Percentiles rank a stretch among this genome's conserved stretches.
These are phyloP conservation scores for Marsdenia floribunda DNA, from an alignment of 257 asterid genomes.

Conservation along the genomic window DNA sequence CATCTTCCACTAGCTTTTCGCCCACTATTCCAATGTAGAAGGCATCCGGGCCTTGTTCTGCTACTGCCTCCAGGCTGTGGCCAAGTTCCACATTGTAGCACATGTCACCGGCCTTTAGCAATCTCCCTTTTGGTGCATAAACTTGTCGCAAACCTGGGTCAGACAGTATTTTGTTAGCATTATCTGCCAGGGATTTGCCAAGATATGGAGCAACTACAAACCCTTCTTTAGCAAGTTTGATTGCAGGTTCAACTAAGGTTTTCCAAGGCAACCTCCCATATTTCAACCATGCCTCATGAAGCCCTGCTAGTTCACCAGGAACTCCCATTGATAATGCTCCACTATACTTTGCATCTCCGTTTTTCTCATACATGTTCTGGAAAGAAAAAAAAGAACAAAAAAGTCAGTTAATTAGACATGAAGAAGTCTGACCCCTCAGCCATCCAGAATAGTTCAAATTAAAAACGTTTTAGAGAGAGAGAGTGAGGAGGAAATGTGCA, in stretches of 20 bases:
- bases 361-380: conserved; percentile 73
- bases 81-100: conserved; percentile 84
- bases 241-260: conserved; percentile 59
- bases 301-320: conserved; percentile 95
- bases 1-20: conserved; percentile 54
- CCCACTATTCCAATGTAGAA: conserved; percentile 75
- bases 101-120: conserved; percentile 58
- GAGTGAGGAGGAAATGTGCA: not conserved
- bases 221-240: conserved; percentile 78
- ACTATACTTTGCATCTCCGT: conserved; percentile 33
- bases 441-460: no score
- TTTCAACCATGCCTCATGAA: conserved; percentile 66
- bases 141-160: conserved; percentile 65
- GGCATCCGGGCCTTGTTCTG: conserved; percentile 69
- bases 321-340: conserved; percentile 83
- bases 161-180: conserved; percentile 26
- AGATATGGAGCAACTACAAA: conserved; percentile 57
- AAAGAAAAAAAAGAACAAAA: not conserved
- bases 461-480: not conserved
- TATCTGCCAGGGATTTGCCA: conserved; percentile 28
- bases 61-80: conserved; percentile 54
- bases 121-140: conserved; percentile 64
- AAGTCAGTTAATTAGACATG: no score
- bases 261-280: conserved; percentile 78
- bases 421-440: not conserved